phyloP scores from a whole-genome alignment of 495 filamentous ascomycete species.

The Mycothermus thermophilus region DNA sequence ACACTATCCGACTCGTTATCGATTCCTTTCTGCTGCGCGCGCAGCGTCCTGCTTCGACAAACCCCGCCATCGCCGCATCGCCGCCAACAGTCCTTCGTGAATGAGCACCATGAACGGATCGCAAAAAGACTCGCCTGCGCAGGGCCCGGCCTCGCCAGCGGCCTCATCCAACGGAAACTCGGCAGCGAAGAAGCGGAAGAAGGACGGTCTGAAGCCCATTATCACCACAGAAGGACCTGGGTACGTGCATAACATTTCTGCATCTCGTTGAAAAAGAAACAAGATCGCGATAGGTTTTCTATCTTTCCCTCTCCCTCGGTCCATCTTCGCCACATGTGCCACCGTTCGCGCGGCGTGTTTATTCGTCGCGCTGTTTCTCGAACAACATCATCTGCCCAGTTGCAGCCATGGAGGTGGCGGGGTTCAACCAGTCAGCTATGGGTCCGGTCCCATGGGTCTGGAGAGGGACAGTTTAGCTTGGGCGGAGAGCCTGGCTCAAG shows the following conservation, averaged over 20 bases:
- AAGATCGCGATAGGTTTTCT: slow-evolving; percentile 1
- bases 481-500: too few relatives aligned
- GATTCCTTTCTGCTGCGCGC: too few relatives aligned
- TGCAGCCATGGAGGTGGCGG: slow-evolving; percentile 25
- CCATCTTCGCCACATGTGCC: too few relatives aligned
- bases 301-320: slow-evolving; percentile 6
- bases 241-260: slow-evolving; percentile 26
- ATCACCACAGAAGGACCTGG: slow-evolving; percentile 61
- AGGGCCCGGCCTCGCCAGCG: slow-evolving; percentile 11
- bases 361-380: too few relatives aligned
- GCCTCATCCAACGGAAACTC: slow-evolving; percentile 22
- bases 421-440: slow-evolving; percentile 14
- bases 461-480: slow-evolving; percentile 14
- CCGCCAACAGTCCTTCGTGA: background rate
- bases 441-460: slow-evolving; percentile 4
- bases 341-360: too few relatives aligned
- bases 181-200: slow-evolving; percentile 67
- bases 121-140: slow-evolving; percentile 13
- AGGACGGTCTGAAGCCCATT: slow-evolving; percentile 79
- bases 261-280: slow-evolving; percentile 5
- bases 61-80: background rate
- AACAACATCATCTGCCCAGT: too few relatives aligned
- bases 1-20: slow-evolving; percentile 1
- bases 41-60: too few relatives aligned
- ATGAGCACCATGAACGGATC: slow-evolving; percentile 21